Conservation (phyloP, 306 rosid species). For the Myrica gale region DNA sequence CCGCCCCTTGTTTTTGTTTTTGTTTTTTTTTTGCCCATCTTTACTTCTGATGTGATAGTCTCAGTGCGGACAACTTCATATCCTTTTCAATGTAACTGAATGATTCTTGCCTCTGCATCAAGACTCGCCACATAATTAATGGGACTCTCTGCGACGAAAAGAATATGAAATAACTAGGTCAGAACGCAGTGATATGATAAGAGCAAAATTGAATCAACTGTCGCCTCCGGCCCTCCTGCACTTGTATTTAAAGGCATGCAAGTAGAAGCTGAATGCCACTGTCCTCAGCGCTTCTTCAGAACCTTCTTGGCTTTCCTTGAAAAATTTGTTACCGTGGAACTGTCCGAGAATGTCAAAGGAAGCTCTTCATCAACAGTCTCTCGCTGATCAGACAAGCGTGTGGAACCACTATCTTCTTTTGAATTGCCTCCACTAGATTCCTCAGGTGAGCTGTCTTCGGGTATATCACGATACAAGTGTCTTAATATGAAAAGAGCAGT, state of each 20-base stretch:
- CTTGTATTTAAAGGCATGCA: neutral
- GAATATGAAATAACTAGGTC: neutral
- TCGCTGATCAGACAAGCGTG: slow-evolving; percentile 48
- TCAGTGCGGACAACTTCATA: neutral
- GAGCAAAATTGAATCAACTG: neutral
- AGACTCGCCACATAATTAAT: neutral
- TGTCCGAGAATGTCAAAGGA: slow-evolving; percentile 78
- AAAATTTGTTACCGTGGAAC: slow-evolving; percentile 43
- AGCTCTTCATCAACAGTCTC: slow-evolving; percentile 64
- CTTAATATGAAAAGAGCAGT: slow-evolving; percentile 82
- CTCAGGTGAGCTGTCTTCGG: slow-evolving; percentile 40
- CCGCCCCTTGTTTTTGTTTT: neutral
- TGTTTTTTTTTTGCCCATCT: neutral
- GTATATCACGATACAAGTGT: slow-evolving; percentile 69
- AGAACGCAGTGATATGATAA: slow-evolving; percentile 1
- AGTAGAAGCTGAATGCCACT: neutral
- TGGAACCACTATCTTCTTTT: slow-evolving; percentile 33
- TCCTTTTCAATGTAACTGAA: neutral
- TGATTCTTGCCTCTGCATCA: neutral
- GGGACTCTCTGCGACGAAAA: neutral
- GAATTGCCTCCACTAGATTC: slow-evolving; percentile 31
- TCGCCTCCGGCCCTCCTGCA: neutral
- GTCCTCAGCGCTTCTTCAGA: slow-evolving; percentile 20
- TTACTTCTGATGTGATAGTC: neutral
- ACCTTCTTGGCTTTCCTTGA: slow-evolving; percentile 53